Base-by-base conservation (phyloP, 805 yeast genomes). In the Saccharomycopsis fermentans region DNA sequence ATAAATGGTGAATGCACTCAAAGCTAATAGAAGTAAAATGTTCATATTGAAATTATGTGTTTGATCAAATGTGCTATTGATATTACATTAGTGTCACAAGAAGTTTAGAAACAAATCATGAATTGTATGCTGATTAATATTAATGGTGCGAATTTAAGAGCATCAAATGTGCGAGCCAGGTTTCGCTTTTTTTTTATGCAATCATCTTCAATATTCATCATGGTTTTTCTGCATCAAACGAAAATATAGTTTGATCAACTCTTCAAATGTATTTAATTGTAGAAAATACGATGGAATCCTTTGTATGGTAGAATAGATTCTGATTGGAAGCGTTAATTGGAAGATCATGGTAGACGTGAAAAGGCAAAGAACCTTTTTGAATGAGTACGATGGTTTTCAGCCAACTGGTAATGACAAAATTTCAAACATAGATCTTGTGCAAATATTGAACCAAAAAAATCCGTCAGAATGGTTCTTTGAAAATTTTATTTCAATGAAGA, bases 401-500 rank as follows among this genome's bases (percentile, higher is more conserved):
- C 58, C 58, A 11, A 19, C 27, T 6, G 24, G 27, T 6, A 34
- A 36, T n/a, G 37, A 55, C 26, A 35, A 40, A 19, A 39, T 47
- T 14, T 50, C 51, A 29, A 52, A 55, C 14, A 35, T 43, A 43
- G 50, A 43, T 21, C 50, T 71, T 11, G 64, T 62, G 14, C 59
- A 62, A 6, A 67, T 71, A 2, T 54, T 47, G 6, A 60, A 65
- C 4, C 56, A 59, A 3, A 63, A 66, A 1, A 37, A 66, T n/a
- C 64, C 65, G 4, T 53, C 63, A 6, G 56, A 57, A 3, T 60
- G 60, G 4, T 80, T 81, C 64, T 77, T 73, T 62, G 59, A 66
- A 14, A 59, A 70, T 2, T 81, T 70, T 65, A 73, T 82, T 8
- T 59, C 63, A 16, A 63, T 66, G 1, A 67, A 85, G 55, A 76